phyloP scores from a whole-genome alignment of 139 green algal species.

The Edaphochlamys debaryana region DNA sequence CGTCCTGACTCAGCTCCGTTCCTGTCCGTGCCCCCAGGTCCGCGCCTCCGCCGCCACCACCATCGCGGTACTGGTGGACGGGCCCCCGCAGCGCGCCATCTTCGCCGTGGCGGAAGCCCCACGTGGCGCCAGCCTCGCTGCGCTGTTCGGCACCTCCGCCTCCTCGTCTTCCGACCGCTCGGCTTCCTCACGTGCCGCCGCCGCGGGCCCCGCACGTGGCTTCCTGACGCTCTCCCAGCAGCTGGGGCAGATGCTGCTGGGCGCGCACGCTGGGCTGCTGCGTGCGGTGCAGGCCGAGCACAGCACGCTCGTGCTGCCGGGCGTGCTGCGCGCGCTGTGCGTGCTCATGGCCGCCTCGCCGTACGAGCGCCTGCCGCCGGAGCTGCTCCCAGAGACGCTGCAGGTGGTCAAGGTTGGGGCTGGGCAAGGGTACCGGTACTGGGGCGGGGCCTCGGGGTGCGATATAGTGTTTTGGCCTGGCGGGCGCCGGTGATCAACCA shows the following conservation, averaged over 20 bases:
- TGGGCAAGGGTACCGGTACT: too few relatives aligned
- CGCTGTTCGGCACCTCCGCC: not conserved
- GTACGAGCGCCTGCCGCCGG: slow-evolving; percentile 68
- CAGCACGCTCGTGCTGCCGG: slow-evolving; percentile 43
- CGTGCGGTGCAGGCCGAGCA: slow-evolving; percentile 37
- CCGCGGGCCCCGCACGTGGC: slow-evolving; percentile 44
- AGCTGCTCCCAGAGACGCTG: slow-evolving; percentile 59
- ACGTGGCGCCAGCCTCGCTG: too few relatives aligned
- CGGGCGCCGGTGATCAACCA: too few relatives aligned
- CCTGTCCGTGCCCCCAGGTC: slow-evolving; percentile 47
- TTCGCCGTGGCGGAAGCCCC: slow-evolving; percentile 69
- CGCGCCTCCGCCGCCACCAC: slow-evolving; percentile 64
- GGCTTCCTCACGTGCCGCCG: too few relatives aligned
- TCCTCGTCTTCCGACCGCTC: not conserved
- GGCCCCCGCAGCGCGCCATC: slow-evolving; percentile 64
- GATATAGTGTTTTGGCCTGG: too few relatives aligned
- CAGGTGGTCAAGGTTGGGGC: too few relatives aligned
- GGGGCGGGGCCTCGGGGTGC: not conserved
- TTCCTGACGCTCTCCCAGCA: slow-evolving; percentile 76
- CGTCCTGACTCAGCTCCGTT: too few relatives aligned
- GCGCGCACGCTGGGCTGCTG: slow-evolving; percentile 60
- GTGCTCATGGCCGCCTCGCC: slow-evolving; percentile 59
- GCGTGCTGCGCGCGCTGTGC: slow-evolving; percentile 66
- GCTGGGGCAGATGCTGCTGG: slow-evolving; percentile 59
- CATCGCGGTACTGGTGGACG: slow-evolving; percentile 68